Conservation (phyloP, 768 basidiomycete species). For the Gelatoporia subvermispora region DNA sequence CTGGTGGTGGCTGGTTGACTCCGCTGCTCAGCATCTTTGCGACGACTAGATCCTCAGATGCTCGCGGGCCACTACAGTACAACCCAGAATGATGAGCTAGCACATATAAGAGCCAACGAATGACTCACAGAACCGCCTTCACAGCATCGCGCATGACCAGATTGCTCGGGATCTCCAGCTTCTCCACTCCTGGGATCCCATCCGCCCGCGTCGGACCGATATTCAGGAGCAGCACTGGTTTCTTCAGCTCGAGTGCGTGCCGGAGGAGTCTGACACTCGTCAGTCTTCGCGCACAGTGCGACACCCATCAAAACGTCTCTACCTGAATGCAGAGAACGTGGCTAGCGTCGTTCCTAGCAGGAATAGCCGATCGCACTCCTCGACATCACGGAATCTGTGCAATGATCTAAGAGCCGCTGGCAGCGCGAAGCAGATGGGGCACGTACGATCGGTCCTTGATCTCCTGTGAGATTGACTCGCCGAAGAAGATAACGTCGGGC, state of each 20-base stretch:
- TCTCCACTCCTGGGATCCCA: conserved; percentile 57
- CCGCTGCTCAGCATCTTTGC: conserved; percentile 54
- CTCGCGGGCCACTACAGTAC: conserved; percentile 40
- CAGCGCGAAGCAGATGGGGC: background rate
- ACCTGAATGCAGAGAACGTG: conserved; percentile 91
- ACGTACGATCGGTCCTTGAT: conserved; percentile 73
- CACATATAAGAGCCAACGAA: conserved; percentile 3
- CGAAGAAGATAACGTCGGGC: conserved; percentile 84
- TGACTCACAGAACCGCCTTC: conserved; percentile 53
- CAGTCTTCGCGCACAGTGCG: background rate
- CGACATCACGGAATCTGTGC: conserved; percentile 52
- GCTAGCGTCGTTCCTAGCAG: conserved; percentile 88
- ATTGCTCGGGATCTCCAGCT: conserved; percentile 75
- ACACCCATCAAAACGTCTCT: conserved; percentile 5
- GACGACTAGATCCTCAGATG: conserved; percentile 40
- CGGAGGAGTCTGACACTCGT: conserved; percentile 58
- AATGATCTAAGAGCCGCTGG: background rate
- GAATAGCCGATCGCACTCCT: conserved; percentile 62
- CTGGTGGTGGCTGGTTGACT: conserved; percentile 45
- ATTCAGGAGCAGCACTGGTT: conserved; percentile 80
- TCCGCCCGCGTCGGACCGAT: conserved; percentile 89
- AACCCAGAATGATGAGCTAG: background rate
- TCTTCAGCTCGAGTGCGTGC: conserved; percentile 67
- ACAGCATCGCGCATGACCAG: conserved; percentile 67
- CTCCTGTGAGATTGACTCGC: conserved; percentile 71